Evolutionary conservation across 2,329 filamentous ascomycete genomes (phyloP), one percentile per base, ranked within the genome.

Genomic region (Phialocephala subalpina): DNA sequence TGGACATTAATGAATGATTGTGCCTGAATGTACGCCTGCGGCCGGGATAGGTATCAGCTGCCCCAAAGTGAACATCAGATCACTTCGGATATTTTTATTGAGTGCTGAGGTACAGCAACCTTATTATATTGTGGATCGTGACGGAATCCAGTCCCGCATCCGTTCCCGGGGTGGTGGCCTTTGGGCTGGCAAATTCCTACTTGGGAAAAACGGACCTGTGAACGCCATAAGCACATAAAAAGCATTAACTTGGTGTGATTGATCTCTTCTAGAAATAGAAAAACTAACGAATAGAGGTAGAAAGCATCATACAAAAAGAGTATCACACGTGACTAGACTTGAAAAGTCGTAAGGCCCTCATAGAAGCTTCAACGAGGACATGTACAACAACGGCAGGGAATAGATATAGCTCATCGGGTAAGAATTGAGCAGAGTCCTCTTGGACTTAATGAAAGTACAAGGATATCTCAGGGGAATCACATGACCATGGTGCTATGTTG

Each of bases 1-100:
- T 29, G 25, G 25, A 33, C 6, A 16, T 53, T 18, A 7, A 53
- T 29, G 45, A 53, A 29, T 18, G 25, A 6, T 33, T 18, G 14
- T 53, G 49, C 49, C 49, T 53, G 49, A 53, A 53, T 53, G 27
- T 18, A 8, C 45, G 49, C 3, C 14, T 53, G 11, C 27, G 1
- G 49, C 49, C 5, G 4, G 49, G 49, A 53, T 33, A 53, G 22
- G 25, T 12, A 53, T 53, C 49, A 53, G 11, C 25, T 53, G 49
- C 49, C 49, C 49, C 22, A 33, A 33, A 16, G 14, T 33, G 49
- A 53, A 53, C 20, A n/a, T 53, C 49, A 53, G 49, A 33, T 53
- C 25, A 53, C 25, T 53, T 53, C 25, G 2, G 25, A 27, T 33
- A 33, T 18, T 53, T 8, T 4, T 1, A 6, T 33, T 5, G 18